Conservation (phyloP, 2,329 filamentous ascomycete genomes). For the Phoma sp. region DNA sequence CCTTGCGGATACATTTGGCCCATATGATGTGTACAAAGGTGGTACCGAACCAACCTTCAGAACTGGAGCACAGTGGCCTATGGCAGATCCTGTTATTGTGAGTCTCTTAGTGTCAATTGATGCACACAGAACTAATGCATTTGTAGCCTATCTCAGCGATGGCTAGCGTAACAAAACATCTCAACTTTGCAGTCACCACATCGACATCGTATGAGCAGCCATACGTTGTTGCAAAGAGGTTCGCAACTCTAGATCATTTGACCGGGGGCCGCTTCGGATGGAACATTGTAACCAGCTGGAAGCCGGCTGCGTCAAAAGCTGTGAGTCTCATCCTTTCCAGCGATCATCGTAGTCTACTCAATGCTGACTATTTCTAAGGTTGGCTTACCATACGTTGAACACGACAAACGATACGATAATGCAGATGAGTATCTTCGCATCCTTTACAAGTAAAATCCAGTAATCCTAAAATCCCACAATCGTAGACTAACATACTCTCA, state of each 20-base stretch:
- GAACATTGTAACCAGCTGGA: constrained; percentile 69
- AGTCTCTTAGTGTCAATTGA: not conserved
- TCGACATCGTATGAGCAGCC: constrained; percentile 72
- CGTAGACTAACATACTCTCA: not conserved
- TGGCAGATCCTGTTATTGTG: constrained; percentile 65
- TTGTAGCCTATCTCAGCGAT: constrained; percentile 65
- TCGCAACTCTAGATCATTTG: constrained; percentile 70
- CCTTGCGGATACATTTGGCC: constrained; percentile 58
- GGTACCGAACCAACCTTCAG: constrained; percentile 62
- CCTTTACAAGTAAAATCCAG: constrained; percentile 64
- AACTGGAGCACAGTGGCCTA: constrained; percentile 70
- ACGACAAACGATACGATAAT: constrained; percentile 71
- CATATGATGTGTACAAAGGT: constrained; percentile 68
- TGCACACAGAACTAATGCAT: not conserved
- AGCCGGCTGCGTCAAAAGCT: constrained; percentile 64
- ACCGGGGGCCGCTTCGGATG: constrained; percentile 60
- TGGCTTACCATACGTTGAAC: constrained; percentile 49
- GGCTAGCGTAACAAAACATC: constrained; percentile 68
- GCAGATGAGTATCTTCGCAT: constrained; percentile 73
- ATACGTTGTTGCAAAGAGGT: constrained; percentile 67
- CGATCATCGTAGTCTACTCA: no score
- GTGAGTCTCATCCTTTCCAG: not conserved
- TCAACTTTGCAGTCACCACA: constrained; percentile 71
- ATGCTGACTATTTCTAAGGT: not conserved
- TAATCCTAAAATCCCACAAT: not conserved